phyloP scores from a whole-genome alignment of 768 basidiomycete genomes.

The Mycena pura region DNA sequence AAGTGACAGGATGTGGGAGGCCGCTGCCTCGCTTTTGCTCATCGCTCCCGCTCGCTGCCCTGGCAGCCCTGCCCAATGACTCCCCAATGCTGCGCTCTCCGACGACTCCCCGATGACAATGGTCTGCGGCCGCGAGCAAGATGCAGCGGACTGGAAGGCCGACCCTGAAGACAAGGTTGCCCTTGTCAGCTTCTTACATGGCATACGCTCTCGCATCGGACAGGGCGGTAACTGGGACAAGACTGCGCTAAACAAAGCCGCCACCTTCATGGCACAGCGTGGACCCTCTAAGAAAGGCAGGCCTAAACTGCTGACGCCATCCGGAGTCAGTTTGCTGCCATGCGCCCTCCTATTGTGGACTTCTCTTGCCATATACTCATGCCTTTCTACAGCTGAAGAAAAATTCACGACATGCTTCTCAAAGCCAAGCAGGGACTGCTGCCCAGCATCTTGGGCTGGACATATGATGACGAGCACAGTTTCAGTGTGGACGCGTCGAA shows the following conservation, averaged over 20 bases:
- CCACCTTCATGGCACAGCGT: neutral
- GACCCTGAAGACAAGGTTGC: neutral
- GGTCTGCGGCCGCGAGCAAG: too few relatives aligned
- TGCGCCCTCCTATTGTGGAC: too few relatives aligned
- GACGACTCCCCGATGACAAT: too few relatives aligned
- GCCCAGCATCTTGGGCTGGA: neutral
- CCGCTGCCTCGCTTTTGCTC: too few relatives aligned
- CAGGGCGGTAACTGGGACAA: conserved; percentile 1
- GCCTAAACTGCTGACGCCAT: neutral
- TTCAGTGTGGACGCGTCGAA: conserved; percentile 1
- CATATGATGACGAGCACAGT: neutral
- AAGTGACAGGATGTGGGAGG: too few relatives aligned
- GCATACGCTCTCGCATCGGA: neutral
- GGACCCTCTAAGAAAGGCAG: neutral
- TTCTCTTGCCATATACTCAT: too few relatives aligned
- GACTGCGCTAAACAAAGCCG: neutral
- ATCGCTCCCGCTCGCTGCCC: too few relatives aligned
- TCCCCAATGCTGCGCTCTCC: too few relatives aligned
- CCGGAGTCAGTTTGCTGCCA: too few relatives aligned
- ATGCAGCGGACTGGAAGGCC: neutral
- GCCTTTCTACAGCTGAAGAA: neutral
- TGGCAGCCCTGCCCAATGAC: too few relatives aligned
- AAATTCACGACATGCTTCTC: neutral
- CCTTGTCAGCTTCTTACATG: neutral
- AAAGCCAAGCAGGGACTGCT: neutral